These are phyloP conservation scores for Populus hybrid DNA, from an alignment of 441 rosid species.

Conservation along the genomic window DNA sequence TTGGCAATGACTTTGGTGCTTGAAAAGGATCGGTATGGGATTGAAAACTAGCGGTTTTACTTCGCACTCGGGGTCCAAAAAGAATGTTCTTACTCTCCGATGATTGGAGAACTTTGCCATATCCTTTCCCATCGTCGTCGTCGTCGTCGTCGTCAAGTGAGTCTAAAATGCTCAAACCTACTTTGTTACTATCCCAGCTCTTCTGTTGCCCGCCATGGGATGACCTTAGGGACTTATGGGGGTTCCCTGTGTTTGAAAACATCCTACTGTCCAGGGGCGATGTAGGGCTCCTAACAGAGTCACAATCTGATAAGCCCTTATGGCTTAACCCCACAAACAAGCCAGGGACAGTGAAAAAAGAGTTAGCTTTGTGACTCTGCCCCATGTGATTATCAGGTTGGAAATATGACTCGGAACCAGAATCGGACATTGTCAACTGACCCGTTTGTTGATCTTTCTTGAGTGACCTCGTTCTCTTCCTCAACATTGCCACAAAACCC, in stretches of 20 bases:
- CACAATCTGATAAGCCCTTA: conserved; percentile 49
- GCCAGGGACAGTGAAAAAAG: conserved; percentile 51
- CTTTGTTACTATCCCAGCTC: conserved; percentile 77
- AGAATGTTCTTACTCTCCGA: conserved; percentile 56
- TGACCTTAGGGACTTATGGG: conserved; percentile 44
- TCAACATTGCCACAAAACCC: conserved; percentile 47
- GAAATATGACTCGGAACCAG: conserved; percentile 32
- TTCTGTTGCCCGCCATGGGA: conserved; percentile 35
- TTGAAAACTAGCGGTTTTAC: conserved; percentile 33
- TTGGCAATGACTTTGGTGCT: conserved; percentile 53
- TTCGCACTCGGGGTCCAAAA: conserved; percentile 58
- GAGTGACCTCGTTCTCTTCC: conserved; percentile 54
- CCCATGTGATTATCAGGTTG: conserved; percentile 29
- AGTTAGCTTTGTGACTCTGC: conserved; percentile 34
- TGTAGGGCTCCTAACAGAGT: conserved; percentile 75
- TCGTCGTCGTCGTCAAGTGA: conserved; percentile 41
- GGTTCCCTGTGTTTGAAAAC: conserved; percentile 48
- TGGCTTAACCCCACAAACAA: conserved; percentile 46
- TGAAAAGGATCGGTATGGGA: conserved; percentile 27
- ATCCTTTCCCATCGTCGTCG: conserved; percentile 15
- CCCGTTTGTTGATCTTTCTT: conserved; percentile 49
- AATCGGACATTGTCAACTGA: conserved; percentile 36
- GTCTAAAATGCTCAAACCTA: conserved; percentile 76
- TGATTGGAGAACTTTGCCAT: conserved; percentile 35
- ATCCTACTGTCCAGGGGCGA: conserved; percentile 76